Base-by-base conservation (phyloP, 2,329 filamentous ascomycete genomes). In the Cladorrhinum sp. region DNA sequence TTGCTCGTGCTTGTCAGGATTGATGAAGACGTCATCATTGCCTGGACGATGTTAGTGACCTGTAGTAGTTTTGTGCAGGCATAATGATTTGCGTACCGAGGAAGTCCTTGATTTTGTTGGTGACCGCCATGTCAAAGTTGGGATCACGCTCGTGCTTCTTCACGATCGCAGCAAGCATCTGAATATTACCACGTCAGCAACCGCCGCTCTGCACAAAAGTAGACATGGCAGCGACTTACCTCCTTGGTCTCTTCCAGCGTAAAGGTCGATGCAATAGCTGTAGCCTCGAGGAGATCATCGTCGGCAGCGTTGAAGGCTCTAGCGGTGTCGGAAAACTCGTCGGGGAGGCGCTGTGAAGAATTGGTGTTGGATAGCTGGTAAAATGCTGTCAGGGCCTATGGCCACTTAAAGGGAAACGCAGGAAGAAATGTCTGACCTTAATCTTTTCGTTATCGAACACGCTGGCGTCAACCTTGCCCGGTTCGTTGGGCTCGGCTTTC, bases 1-100 rank as follows among this genome's bases (percentile, higher is more conserved):
- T 10, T 78, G 73, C 61, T 76, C 73, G 62, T 83, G 74, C 64
- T 79, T 77, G 46, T 81, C 77, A 18, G 79, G 80, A 26, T 78
- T 72, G 57, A 70, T 66, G 57, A 79, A 76, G 33, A 81, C 66
- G 48, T 76, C 73, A 4, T 80, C 74, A 60, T 81, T 79, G 14
- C 72, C 78, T 70, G 48, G n/a, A 48, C 6, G 20, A 12, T 51
- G 18, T 56, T 18, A 59, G 48, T 53, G 3, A 21, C 4, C 21
- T 10, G 16, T 2, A 10, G 14, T 14, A 2, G 33, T 36, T 6
- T 2, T 2, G 26, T 12, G 8, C 14, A 48, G 8, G 42, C 12
- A 21, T 12, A 2, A n/a, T 12, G 8, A 33, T 33, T 1, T n/a
- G 20, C 63, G 1, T 23, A 67, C 66, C 33, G 5, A 68, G 58